These are phyloP conservation scores for Citeromyces matritensis DNA, from an alignment of 805 yeast species.

Conservation along the genomic window DNA sequence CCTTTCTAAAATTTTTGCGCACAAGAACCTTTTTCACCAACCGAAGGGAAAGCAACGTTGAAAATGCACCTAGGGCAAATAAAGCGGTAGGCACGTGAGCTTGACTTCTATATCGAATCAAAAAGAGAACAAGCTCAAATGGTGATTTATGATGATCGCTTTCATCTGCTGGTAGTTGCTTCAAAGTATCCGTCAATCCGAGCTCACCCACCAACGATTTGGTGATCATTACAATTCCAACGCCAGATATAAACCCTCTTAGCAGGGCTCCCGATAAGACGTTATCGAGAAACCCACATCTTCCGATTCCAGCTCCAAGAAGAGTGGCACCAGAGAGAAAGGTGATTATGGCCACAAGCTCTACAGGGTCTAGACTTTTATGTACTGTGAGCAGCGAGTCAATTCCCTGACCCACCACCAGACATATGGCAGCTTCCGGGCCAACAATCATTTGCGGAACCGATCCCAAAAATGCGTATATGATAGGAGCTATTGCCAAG, in stretches of 20 bases:
- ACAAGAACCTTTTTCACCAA: slow-evolving; percentile 22
- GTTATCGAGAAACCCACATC: slow-evolving; percentile 77
- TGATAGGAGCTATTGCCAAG: slow-evolving; percentile 61
- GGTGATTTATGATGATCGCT: slow-evolving; percentile 50
- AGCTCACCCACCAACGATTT: slow-evolving; percentile 62
- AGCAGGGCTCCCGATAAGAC: slow-evolving; percentile 64
- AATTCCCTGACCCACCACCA: slow-evolving; percentile 70
- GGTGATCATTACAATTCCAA: slow-evolving; percentile 70
- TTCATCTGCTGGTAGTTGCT: slow-evolving; percentile 18
- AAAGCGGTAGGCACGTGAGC: slow-evolving; percentile 44
- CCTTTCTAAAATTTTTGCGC: slow-evolving; percentile 17
- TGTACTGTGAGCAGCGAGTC: slow-evolving; percentile 34
- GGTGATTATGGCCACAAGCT: slow-evolving; percentile 52
- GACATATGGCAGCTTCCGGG: slow-evolving; percentile 79
- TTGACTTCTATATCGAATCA: slow-evolving; percentile 28
- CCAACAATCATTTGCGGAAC: slow-evolving; percentile 87
- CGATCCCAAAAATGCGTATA: slow-evolving; percentile 67
- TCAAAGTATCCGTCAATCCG: slow-evolving; percentile 39
- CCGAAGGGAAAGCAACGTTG: slow-evolving; percentile 23
- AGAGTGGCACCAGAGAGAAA: slow-evolving; percentile 63
- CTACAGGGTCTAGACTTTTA: slow-evolving; percentile 25
- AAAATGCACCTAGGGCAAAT: slow-evolving; percentile 40
- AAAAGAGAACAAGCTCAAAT: slow-evolving; percentile 47
- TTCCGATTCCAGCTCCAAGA: slow-evolving; percentile 59
- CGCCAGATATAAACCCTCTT: slow-evolving; percentile 76